Base-by-base conservation (phyloP, 768 basidiomycete genomes). In the Tephrocybe sp. region DNA sequence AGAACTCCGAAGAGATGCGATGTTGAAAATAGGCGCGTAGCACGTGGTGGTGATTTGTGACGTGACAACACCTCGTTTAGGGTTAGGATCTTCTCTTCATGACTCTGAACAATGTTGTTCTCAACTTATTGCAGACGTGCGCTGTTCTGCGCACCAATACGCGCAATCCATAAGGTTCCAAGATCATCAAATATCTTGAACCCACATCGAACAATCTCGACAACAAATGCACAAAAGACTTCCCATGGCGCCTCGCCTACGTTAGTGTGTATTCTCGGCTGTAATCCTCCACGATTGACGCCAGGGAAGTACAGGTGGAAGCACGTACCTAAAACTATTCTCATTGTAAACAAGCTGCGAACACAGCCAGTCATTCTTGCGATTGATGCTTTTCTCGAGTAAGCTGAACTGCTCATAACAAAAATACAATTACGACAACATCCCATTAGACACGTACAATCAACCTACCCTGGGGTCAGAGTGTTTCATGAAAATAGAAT, bases 271-370 rank as follows among this genome's bases (percentile, higher is more conserved):
- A n/a, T 38, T 26, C 21, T 36, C 42, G 28, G 27, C 40, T 44
- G 31, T 34, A 35, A 26, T 35, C 16, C 21, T 44, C 47, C 31
- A 24, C 42, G 24, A 25, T 65, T 71, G 56, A 70, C 60, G 38
- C 53, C 59, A 34, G 57, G 54, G 53, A 69, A 71, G 69, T 60
- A 70, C 61, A 77, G 76, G 61, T 60, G 60, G 63, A 54, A 65
- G 16, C 61, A 67, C 42, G 73, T 79, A 21, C 84, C 81, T 35
- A 80, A 81, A 60, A 74, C 80, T 36, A 83, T 89, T 34, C 77
- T 91, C 44, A 79, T 91, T 54, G 87, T 91, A 12, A 91, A 91
- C 70, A 91, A 91, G 65, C 71, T 87, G 26, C 80, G 89, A 37
- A 91, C 89, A 31, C 80, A 83, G 48, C 84, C 85, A 8, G 88